Evolutionary conservation across 2,329 filamentous ascomycete genomes (phyloP).

Genomic region (Fusarium anguioides): DNA sequence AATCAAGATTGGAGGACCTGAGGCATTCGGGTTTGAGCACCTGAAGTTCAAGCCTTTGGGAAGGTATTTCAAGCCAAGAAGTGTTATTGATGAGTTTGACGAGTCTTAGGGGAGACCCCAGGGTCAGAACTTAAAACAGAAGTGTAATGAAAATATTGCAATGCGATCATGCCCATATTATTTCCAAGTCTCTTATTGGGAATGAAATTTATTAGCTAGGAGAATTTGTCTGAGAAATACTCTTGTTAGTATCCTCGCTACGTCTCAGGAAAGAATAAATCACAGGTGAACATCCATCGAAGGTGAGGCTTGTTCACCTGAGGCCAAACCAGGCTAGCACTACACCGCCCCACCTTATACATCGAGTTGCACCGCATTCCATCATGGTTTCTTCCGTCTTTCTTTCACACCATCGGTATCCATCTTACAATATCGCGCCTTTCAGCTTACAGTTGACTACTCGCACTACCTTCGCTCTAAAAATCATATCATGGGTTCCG

Average conservation of each 20-base stretch:
- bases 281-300: no score
- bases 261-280: no score
- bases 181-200: not conserved
- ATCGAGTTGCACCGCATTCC: conserved; percentile 13
- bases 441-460: not conserved
- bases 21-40: conserved; percentile 60
- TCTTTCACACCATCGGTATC: not conserved
- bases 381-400: conserved; percentile 24
- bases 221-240: not conserved
- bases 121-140: not conserved
- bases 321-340: conserved; percentile 2
- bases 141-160: not conserved
- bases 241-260: not conserved
- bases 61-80: conserved; percentile 60
- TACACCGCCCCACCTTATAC: not conserved
- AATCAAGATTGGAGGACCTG: conserved; percentile 61
- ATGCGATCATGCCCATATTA: not conserved
- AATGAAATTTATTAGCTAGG: not conserved
- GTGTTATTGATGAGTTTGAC: conserved; percentile 64
- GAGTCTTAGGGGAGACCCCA: not conserved
- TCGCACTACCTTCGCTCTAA: no score
- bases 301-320: conserved; percentile 22
- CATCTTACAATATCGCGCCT: not conserved
- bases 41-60: conserved; percentile 61
- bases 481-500: conserved; percentile 72